These are phyloP conservation scores for Tolypocladium pustulatum DNA, from an alignment of 2,329 filamentous ascomycete genomes.

Conservation along the genomic window DNA sequence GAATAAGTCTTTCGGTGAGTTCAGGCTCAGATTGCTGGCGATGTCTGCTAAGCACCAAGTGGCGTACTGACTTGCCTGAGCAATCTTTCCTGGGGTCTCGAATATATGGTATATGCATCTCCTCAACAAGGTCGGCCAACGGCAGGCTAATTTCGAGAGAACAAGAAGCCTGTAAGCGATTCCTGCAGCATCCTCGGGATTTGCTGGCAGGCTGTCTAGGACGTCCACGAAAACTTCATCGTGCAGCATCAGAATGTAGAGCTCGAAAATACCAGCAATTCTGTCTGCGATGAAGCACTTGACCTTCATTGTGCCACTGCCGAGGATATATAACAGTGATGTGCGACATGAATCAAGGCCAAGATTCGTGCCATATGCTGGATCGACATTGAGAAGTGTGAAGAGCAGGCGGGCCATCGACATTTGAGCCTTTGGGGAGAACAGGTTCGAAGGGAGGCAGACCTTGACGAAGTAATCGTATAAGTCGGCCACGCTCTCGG, in stretches of 20 bases:
- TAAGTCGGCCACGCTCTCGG: conserved; percentile 59
- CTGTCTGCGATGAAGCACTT: conserved; percentile 65
- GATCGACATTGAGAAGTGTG: conserved; percentile 53
- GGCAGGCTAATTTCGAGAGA: conserved; percentile 65
- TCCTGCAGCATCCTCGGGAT: conserved; percentile 63
- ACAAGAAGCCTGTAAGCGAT: conserved; percentile 75
- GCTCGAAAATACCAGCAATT: conserved; percentile 65
- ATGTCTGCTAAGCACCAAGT: conserved; percentile 59
- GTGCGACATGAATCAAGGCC: conserved; percentile 52
- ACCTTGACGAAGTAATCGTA: conserved; percentile 68
- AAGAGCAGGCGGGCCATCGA: conserved; percentile 60
- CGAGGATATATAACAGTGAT: conserved; percentile 63
- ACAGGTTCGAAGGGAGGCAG: conserved; percentile 54
- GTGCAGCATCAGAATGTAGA: conserved; percentile 74
- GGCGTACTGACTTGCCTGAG: conserved; percentile 57
- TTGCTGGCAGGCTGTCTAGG: conserved; percentile 63
- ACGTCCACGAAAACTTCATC: conserved; percentile 79
- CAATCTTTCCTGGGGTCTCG: conserved; percentile 70
- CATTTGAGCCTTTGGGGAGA: conserved; percentile 60
- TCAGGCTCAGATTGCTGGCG: conserved; percentile 52
- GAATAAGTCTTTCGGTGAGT: conserved; percentile 63
- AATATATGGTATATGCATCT: conserved; percentile 90
- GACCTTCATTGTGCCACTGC: conserved; percentile 54
- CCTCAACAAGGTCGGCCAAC: conserved; percentile 78
- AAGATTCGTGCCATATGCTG: conserved; percentile 53